Base-by-base conservation (phyloP, 2,329 filamentous ascomycete genomes). In the Fusarium illudens region DNA sequence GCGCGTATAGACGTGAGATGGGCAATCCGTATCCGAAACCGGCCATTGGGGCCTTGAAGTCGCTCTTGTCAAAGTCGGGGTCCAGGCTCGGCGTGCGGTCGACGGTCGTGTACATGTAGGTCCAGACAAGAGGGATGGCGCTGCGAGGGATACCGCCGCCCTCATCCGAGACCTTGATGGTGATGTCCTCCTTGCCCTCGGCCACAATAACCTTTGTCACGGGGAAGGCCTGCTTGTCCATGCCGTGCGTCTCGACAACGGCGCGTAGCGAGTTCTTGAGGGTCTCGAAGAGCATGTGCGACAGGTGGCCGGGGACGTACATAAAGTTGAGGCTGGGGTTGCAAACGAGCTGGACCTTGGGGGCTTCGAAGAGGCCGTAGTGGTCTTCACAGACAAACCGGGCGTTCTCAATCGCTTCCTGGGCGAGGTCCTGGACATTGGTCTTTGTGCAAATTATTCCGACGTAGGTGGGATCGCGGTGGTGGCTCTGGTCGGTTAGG, bases 51-150 rank as follows among this genome's bases (percentile, higher is more conserved):
- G 96, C 96, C 80, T 99, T 98, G 85, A 99, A 99, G 79, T 99
- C 96, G 81, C 91, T 97, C 83, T 98, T 97, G 81, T 99, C 95
- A 79, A 98, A 99, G 78, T 98, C 95, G 1, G 96, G 96, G 76
- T 99, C 96, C 66, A 99, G 83, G 76, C 90, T 97, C 13, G 96
- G 96, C 20, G 96, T 98, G 73, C 94, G 90, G 79, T 98, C 96
- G 68, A 99, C 96, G 3, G 96, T 99, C 33, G 96, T 99, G 79
- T 99, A 99, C 96, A 98, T 99, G 79, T 99, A 99, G 12, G 96
- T 99, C 96, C 96, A 99, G n/a, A 98, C 96, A 13, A 99, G 86
- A 6, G 96, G 96, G 68, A 99, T 98, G 54, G 93, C 89, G 73
- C 92, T 96, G 74, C 96, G 86, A 0, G 96, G 94, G 55, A 99